Evolutionary conservation across 1,284 basidiomycete genomes (phyloP).

Genomic region (Cutaneotrichosporon spelunceum): DNA sequence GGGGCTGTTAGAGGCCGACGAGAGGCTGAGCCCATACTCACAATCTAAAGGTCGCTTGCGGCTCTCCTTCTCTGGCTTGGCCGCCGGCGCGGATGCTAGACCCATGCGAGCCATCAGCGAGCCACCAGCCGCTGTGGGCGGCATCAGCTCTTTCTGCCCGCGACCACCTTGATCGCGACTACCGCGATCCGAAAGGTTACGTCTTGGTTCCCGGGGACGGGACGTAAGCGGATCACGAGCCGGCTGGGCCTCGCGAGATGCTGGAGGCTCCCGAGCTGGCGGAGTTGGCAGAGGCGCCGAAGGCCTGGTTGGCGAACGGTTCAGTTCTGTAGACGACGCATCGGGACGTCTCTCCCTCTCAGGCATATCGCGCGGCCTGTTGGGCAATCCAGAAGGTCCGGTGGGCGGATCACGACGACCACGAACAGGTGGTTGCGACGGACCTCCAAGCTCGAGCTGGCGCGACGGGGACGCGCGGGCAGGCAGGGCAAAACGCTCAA

Average conservation of each 20-base stretch:
- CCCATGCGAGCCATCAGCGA: constrained; percentile 14
- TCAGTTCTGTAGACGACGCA: not conserved
- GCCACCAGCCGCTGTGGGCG: not conserved
- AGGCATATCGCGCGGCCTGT: not conserved
- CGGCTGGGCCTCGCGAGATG: not conserved
- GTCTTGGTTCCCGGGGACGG: not conserved
- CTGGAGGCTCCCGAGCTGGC: not conserved
- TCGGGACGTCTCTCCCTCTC: not conserved
- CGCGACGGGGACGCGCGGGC: not conserved
- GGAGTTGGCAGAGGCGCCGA: not conserved
- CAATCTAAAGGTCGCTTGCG: constrained; percentile 11
- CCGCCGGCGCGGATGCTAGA: not conserved
- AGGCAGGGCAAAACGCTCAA: not conserved
- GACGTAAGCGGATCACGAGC: not conserved
- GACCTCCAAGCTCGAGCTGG: not conserved
- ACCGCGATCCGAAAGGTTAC: not conserved
- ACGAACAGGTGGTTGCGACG: not conserved
- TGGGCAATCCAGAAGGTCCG: not conserved
- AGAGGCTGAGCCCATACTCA: no score
- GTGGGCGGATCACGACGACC: not conserved
- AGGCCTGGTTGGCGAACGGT: not conserved
- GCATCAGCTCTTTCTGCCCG: constrained; percentile 5
- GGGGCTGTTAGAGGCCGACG: no score
- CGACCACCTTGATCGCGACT: not conserved
- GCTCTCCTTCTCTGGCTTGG: constrained; percentile 1